Percentiles rank a stretch among this genome's conserved stretches.
Evolutionary conservation across 2,329 filamentous ascomycete genomes (phyloP).

Genomic region (Calonectria leucothoes): DNA sequence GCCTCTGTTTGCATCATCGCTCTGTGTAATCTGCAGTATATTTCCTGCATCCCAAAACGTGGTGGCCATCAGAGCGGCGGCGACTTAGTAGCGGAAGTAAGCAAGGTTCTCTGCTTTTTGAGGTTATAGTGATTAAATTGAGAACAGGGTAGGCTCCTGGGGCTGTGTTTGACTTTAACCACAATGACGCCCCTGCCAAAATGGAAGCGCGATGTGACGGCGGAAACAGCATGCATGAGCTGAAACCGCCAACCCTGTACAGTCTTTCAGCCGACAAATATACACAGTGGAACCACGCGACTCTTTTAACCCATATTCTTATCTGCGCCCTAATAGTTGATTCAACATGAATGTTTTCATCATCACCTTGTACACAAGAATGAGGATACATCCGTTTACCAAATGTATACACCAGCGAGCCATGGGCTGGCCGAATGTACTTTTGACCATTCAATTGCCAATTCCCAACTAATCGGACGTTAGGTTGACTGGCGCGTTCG

Average conservation of each 20-base stretch:
- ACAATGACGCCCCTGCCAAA: neutral
- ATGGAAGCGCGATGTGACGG: neutral
- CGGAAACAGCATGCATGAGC: neutral
- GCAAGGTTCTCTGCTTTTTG: too few species aligned
- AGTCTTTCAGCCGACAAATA: neutral
- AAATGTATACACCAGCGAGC: too few species aligned
- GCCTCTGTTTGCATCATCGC: neutral
- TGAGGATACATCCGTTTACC: neutral
- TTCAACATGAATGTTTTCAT: neutral
- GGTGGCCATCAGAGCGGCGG: neutral
- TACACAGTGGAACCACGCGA: neutral
- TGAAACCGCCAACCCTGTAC: neutral
- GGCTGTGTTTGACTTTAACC: neutral
- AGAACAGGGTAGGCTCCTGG: neutral
- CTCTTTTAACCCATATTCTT: neutral
- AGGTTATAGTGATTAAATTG: too few species aligned
- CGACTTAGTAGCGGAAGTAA: neutral
- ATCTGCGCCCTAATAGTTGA: neutral
- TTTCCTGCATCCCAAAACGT: neutral
- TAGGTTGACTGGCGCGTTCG: too few species aligned
- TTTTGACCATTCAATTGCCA: neutral
- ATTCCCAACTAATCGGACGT: neutral
- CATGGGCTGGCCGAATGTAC: neutral
- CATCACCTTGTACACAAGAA: neutral
- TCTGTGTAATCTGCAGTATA: neutral